phyloP scores from a whole-genome alignment of 2,329 filamentous ascomycete genomes.

The Cercospora berteroae region DNA sequence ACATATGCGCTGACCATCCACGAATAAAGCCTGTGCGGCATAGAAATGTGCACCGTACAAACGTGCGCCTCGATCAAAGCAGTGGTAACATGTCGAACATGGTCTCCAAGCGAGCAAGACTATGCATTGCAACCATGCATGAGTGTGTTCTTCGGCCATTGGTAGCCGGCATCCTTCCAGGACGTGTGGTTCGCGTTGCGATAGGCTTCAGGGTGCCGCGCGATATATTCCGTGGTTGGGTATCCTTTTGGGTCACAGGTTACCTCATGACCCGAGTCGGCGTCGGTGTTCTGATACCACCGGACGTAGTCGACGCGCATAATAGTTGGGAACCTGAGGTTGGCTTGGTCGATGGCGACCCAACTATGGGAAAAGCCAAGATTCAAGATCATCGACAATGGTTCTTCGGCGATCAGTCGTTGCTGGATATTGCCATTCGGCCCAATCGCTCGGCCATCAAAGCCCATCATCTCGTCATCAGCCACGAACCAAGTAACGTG shows the following conservation, averaged over 20 bases:
- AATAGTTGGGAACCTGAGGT: conserved; percentile 51
- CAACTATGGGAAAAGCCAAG: conserved; percentile 53
- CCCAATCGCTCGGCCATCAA: conserved; percentile 54
- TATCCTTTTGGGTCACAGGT: conserved; percentile 57
- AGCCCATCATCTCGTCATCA: conserved; percentile 51
- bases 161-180: conserved; percentile 40
- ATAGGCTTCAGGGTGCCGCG: conserved; percentile 49
- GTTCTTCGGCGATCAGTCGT: conserved; percentile 52
- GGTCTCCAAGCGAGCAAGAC: conserved; percentile 13
- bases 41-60: conserved; percentile 7
- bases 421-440: conserved; percentile 54
- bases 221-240: conserved; percentile 53
- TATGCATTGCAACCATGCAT: conserved; percentile 41
- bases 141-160: conserved; percentile 47
- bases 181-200: conserved; percentile 53
- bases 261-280: conserved; percentile 40
- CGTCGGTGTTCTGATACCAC: conserved; percentile 51
- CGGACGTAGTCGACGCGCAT: conserved; percentile 57
- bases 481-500: conserved; percentile 55
- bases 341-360: conserved; percentile 47
- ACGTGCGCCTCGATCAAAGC: conserved; percentile 6
- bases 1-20: neutral
- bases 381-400: conserved; percentile 56
- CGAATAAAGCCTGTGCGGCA: neutral
- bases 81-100: conserved; percentile 10